Conservation (phyloP, 2,329 filamentous ascomycete species). For the Didymella pomorum region DNA sequence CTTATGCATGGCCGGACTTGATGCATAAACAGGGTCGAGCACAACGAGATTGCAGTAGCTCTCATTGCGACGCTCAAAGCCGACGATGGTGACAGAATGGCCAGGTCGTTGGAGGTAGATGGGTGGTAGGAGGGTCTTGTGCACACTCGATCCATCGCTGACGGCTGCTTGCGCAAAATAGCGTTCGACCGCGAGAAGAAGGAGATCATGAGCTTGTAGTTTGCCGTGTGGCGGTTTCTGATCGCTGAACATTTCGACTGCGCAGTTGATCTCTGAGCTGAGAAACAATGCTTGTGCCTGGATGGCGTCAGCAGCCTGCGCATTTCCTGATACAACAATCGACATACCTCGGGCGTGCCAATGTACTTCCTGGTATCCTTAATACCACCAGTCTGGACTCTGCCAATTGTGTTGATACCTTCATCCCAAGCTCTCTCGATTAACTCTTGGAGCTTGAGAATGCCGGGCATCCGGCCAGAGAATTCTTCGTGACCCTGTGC, state of each 20-base stretch:
- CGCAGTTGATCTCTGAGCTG: constrained; percentile 67
- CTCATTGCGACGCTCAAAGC: constrained; percentile 74
- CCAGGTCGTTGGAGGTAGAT: constrained; percentile 92
- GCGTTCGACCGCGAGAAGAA: constrained; percentile 73
- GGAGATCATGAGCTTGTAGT: constrained; percentile 58
- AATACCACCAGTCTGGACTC: constrained; percentile 85
- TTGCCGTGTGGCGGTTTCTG: constrained; percentile 54
- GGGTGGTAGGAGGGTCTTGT: constrained; percentile 75
- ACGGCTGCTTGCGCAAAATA: constrained; percentile 72
- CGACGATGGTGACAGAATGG: constrained; percentile 90
- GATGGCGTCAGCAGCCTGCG: constrained; percentile 21
- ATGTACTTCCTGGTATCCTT: constrained; percentile 93
- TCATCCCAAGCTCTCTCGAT: constrained; percentile 90
- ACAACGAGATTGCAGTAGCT: constrained; percentile 77
- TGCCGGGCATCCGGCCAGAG: constrained; percentile 69
- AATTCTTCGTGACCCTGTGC: constrained; percentile 69
- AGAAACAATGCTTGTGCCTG: constrained; percentile 81
- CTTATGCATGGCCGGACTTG: constrained; percentile 69
- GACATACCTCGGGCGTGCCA: constrained; percentile 80
- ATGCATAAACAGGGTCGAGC: constrained; percentile 85
- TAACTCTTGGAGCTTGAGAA: constrained; percentile 82
- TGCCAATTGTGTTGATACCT: constrained; percentile 78
- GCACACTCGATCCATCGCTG: constrained; percentile 65
- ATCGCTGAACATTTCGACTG: constrained; percentile 62
- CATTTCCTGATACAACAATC: not conserved